A percentile compares a stretch with the other conserved stretches of the same genome.
phyloP scores from a whole-genome alignment of 805 yeast species.

The Ogataea methylovora region DNA sequence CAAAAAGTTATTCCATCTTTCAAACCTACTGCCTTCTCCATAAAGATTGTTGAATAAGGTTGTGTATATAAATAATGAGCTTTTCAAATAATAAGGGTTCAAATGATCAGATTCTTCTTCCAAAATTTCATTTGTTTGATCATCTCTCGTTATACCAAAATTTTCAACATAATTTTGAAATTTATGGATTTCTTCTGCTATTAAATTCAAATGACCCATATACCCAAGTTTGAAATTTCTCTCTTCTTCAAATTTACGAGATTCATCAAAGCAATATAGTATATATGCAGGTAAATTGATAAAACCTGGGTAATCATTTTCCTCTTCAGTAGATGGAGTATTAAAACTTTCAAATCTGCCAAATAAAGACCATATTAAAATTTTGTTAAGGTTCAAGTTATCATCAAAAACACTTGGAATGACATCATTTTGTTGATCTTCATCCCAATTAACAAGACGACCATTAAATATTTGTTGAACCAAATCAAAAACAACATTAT shows the following conservation, averaged over 20 bases:
- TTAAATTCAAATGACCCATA: constrained; percentile 51
- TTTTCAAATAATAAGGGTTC: constrained; percentile 22
- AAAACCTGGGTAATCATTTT: constrained; percentile 21
- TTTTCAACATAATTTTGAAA: constrained; percentile 31
- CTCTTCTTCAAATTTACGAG: constrained; percentile 23
- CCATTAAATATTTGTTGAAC: constrained; percentile 93
- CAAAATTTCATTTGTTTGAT: constrained; percentile 22
- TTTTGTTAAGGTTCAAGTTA: constrained; percentile 23
- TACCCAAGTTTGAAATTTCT: constrained; percentile 45
- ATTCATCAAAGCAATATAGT: constrained; percentile 20
- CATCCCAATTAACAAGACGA: constrained; percentile 28
- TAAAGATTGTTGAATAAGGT: constrained; percentile 24
- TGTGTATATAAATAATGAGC: constrained; percentile 24
- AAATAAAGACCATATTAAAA: constrained; percentile 28
- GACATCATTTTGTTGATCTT: constrained; percentile 22
- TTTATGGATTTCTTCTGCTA: constrained; percentile 54
- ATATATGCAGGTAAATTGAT: constrained; percentile 24
- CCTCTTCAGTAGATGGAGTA: constrained; percentile 4
- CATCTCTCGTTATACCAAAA: constrained; percentile 25
- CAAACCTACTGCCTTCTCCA: constrained; percentile 13
- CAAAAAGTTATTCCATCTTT: constrained; percentile 43
- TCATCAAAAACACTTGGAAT: constrained; percentile 18
- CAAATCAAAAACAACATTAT: constrained; percentile 92
- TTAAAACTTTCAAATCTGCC: constrained; percentile 21
- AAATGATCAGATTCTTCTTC: constrained; percentile 19